Conservation (phyloP, 169 alveolate species). For the Cystoisospora suis region DNA sequence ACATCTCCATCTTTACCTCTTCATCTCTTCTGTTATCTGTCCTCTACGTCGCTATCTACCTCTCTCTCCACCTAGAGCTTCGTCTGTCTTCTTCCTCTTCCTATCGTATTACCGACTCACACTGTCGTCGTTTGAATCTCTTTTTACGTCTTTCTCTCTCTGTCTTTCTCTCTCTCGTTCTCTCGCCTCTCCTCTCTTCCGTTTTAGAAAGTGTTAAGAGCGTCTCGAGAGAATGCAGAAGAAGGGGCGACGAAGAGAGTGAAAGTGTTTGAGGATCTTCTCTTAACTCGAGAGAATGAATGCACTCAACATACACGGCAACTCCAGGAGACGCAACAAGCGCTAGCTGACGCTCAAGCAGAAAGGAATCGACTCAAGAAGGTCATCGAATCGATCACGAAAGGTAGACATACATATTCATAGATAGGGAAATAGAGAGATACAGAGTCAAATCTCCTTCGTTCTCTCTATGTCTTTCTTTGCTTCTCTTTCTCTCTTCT, state of each 20-base stretch:
- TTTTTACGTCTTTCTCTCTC: no score
- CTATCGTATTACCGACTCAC: no score
- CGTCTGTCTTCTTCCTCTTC: no score
- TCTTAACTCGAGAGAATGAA: not conserved
- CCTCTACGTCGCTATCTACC: no score
- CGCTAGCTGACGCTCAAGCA: not conserved
- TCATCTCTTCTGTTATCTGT: no score
- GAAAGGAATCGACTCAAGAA: constrained; percentile 21
- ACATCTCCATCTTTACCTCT: no score
- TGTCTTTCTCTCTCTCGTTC: no score
- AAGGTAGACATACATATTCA: not conserved
- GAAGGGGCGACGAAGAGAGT: not conserved
- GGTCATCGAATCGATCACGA: not conserved
- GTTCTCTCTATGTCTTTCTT: not conserved
- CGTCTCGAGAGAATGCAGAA: not conserved
- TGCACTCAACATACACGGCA: constrained; percentile 1
- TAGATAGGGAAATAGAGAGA: not conserved
- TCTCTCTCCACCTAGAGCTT: no score
- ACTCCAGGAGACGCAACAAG: not conserved
- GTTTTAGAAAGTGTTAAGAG: not conserved
- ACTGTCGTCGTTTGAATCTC: no score
- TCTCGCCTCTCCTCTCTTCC: no score
- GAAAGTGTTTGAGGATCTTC: not conserved
- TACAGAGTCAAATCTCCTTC: not conserved
- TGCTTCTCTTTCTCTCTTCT: not conserved